phyloP scores from a whole-genome alignment of 352 stramenopile species.

The Ophiocytium majus region DNA sequence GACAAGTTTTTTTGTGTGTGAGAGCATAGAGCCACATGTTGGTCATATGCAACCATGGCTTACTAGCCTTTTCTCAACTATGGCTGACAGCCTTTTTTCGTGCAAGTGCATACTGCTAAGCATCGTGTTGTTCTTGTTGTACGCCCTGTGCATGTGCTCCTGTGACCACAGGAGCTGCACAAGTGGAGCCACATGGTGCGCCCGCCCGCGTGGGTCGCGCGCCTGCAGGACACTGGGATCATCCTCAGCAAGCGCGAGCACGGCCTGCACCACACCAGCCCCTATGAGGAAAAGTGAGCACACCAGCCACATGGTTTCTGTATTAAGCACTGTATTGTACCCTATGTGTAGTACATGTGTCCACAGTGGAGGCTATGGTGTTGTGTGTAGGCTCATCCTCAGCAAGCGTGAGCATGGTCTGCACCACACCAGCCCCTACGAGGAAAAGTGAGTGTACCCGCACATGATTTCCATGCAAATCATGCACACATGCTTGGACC shows the following conservation, averaged over 20 bases:
- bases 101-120: slow-evolving; percentile 16
- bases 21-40: too few relatives aligned
- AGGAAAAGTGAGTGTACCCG: slow-evolving; percentile 49
- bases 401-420: slow-evolving; percentile 52
- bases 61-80: not conserved
- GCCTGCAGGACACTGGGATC: slow-evolving; percentile 47
- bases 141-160: not conserved
- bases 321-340: too few relatives aligned
- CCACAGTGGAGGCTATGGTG: too few relatives aligned
- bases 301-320: too few relatives aligned
- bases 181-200: slow-evolving; percentile 54
- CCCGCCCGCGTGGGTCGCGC: slow-evolving; percentile 21
- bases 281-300: slow-evolving; percentile 52
- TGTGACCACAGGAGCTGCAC: slow-evolving; percentile 53
- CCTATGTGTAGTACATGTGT: too few relatives aligned
- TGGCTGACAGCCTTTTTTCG: not conserved
- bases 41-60: too few relatives aligned
- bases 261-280: slow-evolving; percentile 55
- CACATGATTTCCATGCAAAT: too few relatives aligned
- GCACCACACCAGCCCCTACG: slow-evolving; percentile 57
- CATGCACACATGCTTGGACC: too few relatives aligned
- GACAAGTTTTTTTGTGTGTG: too few relatives aligned
- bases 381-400: slow-evolving; percentile 50
- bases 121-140: slow-evolving; percentile 36
- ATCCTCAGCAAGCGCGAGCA: slow-evolving; percentile 54